Conservation (phyloP, 192 early-diverging fungal species). For the Coemansia sp. region DNA sequence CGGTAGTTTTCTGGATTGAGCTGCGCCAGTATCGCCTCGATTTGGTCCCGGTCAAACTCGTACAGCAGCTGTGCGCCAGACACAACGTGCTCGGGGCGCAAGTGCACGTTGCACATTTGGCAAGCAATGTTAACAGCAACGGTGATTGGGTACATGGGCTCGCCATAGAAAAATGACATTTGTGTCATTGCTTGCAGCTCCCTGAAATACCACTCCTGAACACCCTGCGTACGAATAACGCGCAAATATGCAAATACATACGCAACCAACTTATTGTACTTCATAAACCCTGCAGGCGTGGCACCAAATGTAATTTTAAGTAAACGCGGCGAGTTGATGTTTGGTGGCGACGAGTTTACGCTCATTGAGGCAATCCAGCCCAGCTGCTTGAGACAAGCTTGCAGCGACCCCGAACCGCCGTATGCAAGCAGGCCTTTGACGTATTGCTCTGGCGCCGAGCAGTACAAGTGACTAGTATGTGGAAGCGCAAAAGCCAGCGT, state of each 20-base stretch:
- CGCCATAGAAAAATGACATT: not conserved
- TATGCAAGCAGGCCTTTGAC: slow-evolving; percentile 75
- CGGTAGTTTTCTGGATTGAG: slow-evolving; percentile 62
- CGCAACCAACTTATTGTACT: slow-evolving; percentile 15
- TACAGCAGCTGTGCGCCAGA: slow-evolving; percentile 6
- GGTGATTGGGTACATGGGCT: not conserved
- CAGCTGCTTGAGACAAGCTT: slow-evolving; percentile 74
- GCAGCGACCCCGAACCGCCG: slow-evolving; percentile 78
- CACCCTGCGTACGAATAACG: not conserved
- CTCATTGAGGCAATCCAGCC: slow-evolving; percentile 71
- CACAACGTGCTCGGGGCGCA: slow-evolving; percentile 8
- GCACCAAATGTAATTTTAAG: slow-evolving; percentile 12
- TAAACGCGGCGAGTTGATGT: not conserved
- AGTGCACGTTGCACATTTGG: slow-evolving; percentile 7
- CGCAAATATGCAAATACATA: slow-evolving; percentile 32
- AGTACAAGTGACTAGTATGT: slow-evolving; percentile 59
- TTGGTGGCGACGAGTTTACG: not conserved
- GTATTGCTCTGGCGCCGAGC: slow-evolving; percentile 62
- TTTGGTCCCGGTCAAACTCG: not conserved
- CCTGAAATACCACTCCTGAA: slow-evolving; percentile 29
- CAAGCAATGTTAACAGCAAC: not conserved
- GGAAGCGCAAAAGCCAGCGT: slow-evolving; percentile 79
- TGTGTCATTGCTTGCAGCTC: slow-evolving; percentile 14
- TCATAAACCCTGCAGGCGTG: slow-evolving; percentile 19
- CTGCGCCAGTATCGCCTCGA: slow-evolving; percentile 8